Percentiles rank a stretch among this genome's conserved stretches.
Evolutionary conservation across 768 basidiomycete species (phyloP).

Genomic region (Boletus rubroflammeus): DNA sequence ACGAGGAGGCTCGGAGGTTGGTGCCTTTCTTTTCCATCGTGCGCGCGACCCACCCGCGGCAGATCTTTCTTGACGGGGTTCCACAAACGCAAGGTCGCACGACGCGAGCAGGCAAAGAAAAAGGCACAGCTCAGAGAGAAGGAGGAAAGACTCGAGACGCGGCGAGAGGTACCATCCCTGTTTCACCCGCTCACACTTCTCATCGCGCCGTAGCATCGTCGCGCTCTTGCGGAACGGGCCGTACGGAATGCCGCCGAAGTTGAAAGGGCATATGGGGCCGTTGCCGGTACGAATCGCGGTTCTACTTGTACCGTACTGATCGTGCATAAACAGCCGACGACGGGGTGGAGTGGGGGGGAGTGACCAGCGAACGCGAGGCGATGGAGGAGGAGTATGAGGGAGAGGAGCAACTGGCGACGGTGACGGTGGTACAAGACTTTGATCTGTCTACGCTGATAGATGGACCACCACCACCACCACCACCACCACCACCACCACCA

Average conservation of each 20-base stretch:
- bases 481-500: constrained; percentile 30
- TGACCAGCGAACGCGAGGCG: constrained; percentile 32
- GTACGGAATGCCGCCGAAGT: constrained; percentile 71
- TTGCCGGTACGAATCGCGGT: constrained; percentile 36
- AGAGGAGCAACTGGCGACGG: constrained; percentile 82
- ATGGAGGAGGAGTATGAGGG: constrained; percentile 74
- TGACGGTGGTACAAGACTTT: constrained; percentile 90
- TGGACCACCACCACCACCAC: constrained; percentile 35
- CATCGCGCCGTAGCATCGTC: constrained; percentile 57
- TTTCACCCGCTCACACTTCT: constrained; percentile 8
- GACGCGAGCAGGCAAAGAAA: constrained; percentile 70
- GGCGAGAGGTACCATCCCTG: constrained; percentile 62
- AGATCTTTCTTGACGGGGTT: constrained; percentile 94
- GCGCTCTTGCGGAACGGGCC: constrained; percentile 73
- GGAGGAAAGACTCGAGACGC: constrained; percentile 65
- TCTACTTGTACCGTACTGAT: constrained; percentile 7
- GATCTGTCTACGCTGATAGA: constrained; percentile 64
- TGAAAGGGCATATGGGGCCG: constrained; percentile 66
- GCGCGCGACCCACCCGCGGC: constrained; percentile 13
- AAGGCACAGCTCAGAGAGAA: constrained; percentile 77
- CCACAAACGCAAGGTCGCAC: constrained; percentile 86
- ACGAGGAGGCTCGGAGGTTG: constrained; percentile 79
- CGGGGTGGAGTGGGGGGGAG: constrained; percentile 48
- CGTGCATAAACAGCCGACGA: constrained; percentile 25
- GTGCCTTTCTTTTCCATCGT: constrained; percentile 14